Evolutionary conservation across 2,329 filamentous ascomycete genomes (phyloP).

Genomic region (Dactylonectria macrodidyma): DNA sequence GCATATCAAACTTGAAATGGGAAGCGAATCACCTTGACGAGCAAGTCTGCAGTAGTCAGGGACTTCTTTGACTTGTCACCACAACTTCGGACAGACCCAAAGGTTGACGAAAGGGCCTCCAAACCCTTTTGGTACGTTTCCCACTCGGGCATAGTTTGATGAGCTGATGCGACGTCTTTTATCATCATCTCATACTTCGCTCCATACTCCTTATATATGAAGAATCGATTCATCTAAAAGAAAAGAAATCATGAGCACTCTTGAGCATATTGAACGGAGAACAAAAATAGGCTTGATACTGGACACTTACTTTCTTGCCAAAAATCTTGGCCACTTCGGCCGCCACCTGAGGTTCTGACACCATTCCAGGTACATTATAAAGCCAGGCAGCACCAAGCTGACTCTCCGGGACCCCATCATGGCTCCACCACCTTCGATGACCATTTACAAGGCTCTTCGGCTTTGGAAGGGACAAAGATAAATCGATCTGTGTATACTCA

Average conservation of each 20-base stretch:
- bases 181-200: conserved; percentile 91
- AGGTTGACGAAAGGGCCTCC: conserved; percentile 83
- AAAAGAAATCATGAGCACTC: conserved; percentile 11
- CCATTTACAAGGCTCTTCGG: conserved; percentile 35
- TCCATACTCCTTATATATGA: conserved; percentile 92
- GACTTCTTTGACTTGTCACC: conserved; percentile 79
- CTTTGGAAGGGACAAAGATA: conserved; percentile 28
- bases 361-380: conserved; percentile 64
- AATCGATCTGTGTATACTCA: conserved; percentile 66
- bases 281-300: neutral
- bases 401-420: conserved; percentile 62
- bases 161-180: conserved; percentile 79
- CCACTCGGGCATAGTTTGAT: conserved; percentile 81
- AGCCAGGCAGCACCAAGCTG: conserved; percentile 58
- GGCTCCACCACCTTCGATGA: conserved; percentile 64
- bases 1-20: neutral
- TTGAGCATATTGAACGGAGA: conserved; percentile 6
- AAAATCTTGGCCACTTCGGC: conserved; percentile 75
- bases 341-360: conserved; percentile 71
- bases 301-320: conserved; percentile 65
- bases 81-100: conserved; percentile 78
- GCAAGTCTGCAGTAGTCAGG: conserved; percentile 85
- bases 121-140: conserved; percentile 86
- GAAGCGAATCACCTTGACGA: conserved; percentile 80
- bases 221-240: conserved; percentile 82